Base-by-base conservation (phyloP, 192 early-diverging fungal genomes). In the Coemansia sp. region DNA sequence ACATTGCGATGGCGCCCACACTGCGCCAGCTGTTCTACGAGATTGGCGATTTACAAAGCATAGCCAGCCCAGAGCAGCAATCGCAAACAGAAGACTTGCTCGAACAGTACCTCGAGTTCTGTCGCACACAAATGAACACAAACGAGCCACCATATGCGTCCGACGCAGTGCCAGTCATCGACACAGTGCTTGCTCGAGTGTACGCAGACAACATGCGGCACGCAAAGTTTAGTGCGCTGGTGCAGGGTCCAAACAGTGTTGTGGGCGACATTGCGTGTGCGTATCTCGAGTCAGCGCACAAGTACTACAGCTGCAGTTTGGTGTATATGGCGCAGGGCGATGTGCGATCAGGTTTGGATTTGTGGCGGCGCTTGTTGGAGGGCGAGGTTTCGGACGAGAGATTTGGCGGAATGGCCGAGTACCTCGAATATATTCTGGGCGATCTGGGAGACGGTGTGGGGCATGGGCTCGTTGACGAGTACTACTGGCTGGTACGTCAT, bases 341-440 rank as follows among this genome's bases (percentile, higher is more conserved):
- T 11, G n/a, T 49, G 26, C 16, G 9, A 19, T 41, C 60, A 0
- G 11, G 16, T 14, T 64, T 81, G 35, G 78, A 53, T 13, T 43
- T 66, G 18, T 81, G 78, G 78, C 78, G 55, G n/a, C 29, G 45
- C 4, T 27, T 81, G 19, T 50, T 81, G 19, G 18, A 26, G 14
- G 72, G 63, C 54, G 60, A 71, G 19, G 65, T 49, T 43, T 11
- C 24, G 2, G 73, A 72, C 45, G 13, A 13, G 37, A 19, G 50
- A 22, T 81, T 75, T 54, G 78, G 78, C 52, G 73, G 78, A 10
- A 19, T 72, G 59, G 18, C 54, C 45, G 78, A 81, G 58, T 81
- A 81, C 51, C 26, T 73, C 35, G 62, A 41, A 9, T 72, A 66
- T 3, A 48, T 63, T 8, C 37, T 43, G n/a, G 48, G 54, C 41